These are phyloP conservation scores for Lathyrus sativus DNA, from an alignment of 306 rosid genomes.

Conservation along the genomic window DNA sequence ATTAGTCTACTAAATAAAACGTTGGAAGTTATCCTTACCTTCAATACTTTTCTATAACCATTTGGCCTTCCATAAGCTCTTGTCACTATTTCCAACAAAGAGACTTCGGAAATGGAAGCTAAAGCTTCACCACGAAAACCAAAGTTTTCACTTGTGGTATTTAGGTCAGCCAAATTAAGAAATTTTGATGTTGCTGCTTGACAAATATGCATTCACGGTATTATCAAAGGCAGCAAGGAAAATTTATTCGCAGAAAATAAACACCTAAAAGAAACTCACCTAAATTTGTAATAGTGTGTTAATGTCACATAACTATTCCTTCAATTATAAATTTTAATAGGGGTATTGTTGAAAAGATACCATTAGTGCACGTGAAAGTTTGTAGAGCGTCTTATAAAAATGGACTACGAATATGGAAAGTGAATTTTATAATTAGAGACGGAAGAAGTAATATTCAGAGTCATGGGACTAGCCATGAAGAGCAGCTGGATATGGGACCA, in stretches of 20 bases:
- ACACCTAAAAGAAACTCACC: conserved; percentile 22
- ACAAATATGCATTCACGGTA: conserved; percentile 23
- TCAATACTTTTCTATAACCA: conserved; percentile 85
- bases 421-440: no score
- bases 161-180: conserved; percentile 52
- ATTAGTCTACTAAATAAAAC: conserved; percentile 27
- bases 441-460: neutral
- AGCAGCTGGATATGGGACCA: neutral
- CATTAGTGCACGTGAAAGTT: no score
- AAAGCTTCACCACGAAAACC: conserved; percentile 93
- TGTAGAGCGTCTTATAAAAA: no score
- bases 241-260: conserved; percentile 34
- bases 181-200: conserved; percentile 85
- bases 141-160: conserved; percentile 55
- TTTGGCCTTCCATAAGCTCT: conserved; percentile 83
- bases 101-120: conserved; percentile 88
- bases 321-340: no score
- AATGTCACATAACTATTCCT: no score
- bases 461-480: conserved; percentile 14
- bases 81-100: conserved; percentile 81
- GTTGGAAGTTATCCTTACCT: conserved; percentile 52
- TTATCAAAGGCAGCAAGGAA: conserved; percentile 39
- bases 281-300: no score
- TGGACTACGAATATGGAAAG: no score
- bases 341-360: no score